phyloP scores from a whole-genome alignment of 805 yeast genomes.

The Scheffersomyces coipomensis region DNA sequence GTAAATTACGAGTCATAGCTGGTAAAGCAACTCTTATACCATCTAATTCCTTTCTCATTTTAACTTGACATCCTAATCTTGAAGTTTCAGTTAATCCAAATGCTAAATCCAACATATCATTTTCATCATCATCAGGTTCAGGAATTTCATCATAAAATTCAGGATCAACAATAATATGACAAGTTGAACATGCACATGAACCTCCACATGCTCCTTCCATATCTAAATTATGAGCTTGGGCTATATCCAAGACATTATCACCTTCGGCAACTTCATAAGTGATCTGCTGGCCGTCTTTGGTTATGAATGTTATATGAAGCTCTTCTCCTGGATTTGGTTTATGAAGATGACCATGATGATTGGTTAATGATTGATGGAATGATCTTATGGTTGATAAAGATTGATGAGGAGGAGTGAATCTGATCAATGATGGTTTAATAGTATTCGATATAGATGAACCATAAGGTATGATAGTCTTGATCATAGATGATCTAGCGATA shows the following conservation, averaged over 20 bases:
- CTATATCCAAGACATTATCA: slow-evolving; percentile 87
- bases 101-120: slow-evolving; percentile 97
- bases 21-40: slow-evolving; percentile 95
- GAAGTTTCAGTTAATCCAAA: slow-evolving; percentile 97
- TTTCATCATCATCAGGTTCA: slow-evolving; percentile 96
- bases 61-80: slow-evolving; percentile 90
- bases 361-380: slow-evolving; percentile 5
- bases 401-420: not conserved
- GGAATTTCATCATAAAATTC: slow-evolving; percentile 87
- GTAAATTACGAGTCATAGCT: slow-evolving; percentile 94
- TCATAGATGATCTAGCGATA: no score
- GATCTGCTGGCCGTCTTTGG: slow-evolving; percentile 85
- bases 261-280: slow-evolving; percentile 89
- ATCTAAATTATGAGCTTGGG: slow-evolving; percentile 88
- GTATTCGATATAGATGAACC: no score
- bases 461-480: no score
- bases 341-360: slow-evolving; percentile 78
- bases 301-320: slow-evolving; percentile 73
- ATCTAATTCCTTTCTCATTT: slow-evolving; percentile 85
- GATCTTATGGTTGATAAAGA: slow-evolving; percentile 16
- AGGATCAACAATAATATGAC: slow-evolving; percentile 96
- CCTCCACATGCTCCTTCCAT: slow-evolving; percentile 99
- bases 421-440: no score
- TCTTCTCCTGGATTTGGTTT: slow-evolving; percentile 95
- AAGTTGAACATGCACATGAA: slow-evolving; percentile 97